phyloP scores from a whole-genome alignment of 768 basidiomycete genomes.

The Coprinellus aureogranulatus region DNA sequence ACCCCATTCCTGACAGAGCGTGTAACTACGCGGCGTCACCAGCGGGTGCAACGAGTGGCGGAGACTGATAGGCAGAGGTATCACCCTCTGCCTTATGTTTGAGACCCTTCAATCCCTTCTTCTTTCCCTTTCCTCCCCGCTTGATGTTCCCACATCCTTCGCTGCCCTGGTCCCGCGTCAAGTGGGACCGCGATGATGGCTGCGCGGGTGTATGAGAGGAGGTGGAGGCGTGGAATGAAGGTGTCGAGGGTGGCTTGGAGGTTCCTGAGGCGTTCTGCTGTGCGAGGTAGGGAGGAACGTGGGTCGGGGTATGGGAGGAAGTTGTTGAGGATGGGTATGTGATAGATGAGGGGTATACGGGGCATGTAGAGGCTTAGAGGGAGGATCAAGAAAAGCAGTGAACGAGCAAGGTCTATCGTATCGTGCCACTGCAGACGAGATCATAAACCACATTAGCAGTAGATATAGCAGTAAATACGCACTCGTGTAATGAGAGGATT shows the following conservation, averaged over 20 bases:
- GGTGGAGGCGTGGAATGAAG: conserved; percentile 46
- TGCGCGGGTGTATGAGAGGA: conserved; percentile 55
- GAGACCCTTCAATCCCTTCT: too few species aligned
- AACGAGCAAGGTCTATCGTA: conserved; percentile 50
- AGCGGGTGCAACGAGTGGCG: too few species aligned
- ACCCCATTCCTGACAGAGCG: too few species aligned
- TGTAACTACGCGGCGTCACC: too few species aligned
- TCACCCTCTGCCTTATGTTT: too few species aligned
- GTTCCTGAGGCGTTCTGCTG: conserved; percentile 12
- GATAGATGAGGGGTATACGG: conserved; percentile 31
- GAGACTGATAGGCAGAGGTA: too few species aligned
- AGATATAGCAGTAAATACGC: conserved; percentile 10
- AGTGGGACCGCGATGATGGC: conserved; percentile 54
- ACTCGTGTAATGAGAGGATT: conserved; percentile 35
- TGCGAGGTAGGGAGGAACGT: conserved; percentile 16
- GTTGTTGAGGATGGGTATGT: conserved; percentile 25
- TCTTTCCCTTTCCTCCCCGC: conserved; percentile 34
- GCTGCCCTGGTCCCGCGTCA: conserved; percentile 44
- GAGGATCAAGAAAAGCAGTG: conserved; percentile 55
- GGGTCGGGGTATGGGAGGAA: conserved; percentile 28
- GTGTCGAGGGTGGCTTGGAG: conserved; percentile 28
- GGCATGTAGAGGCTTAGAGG: conserved; percentile 50
- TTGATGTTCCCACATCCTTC: conserved; percentile 61
- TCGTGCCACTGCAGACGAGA: conserved; percentile 60
- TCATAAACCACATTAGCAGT: not conserved